phyloP scores from a whole-genome alignment of 2,329 filamentous ascomycete species.

The Botrytis hyacinthi region DNA sequence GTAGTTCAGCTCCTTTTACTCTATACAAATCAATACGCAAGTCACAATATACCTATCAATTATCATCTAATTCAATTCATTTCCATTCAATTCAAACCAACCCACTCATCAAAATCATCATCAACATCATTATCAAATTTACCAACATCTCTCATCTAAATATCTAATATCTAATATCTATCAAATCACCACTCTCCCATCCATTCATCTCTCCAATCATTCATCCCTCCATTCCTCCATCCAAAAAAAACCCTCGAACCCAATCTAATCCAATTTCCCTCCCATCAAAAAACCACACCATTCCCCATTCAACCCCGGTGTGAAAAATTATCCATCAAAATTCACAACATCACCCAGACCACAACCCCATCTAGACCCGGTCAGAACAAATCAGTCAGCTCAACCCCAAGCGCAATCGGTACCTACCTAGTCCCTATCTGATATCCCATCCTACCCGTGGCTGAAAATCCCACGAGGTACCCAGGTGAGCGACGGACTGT shows the following conservation, averaged over 20 bases:
- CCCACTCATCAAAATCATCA: neutral
- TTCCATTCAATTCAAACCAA: neutral
- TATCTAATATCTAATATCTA: neutral
- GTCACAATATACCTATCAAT: neutral
- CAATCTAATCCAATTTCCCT: neutral
- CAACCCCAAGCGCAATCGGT: neutral
- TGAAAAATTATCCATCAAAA: neutral
- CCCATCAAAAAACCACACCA: neutral
- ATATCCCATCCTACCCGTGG: neutral
- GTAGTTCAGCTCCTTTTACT: neutral
- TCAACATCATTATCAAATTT: neutral
- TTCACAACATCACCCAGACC: neutral
- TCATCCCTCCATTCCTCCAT: neutral
- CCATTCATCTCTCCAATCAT: neutral
- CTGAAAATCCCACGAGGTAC: neutral
- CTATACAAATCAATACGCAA: neutral
- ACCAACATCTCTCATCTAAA: neutral
- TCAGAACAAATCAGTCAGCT: neutral
- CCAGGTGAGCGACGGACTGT: too few relatives aligned
- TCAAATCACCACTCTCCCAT: neutral
- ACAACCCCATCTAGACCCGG: neutral
- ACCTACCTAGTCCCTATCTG: neutral
- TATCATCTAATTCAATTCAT: neutral
- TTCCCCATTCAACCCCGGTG: constrained; percentile 3
- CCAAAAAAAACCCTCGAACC: neutral